phyloP scores from a whole-genome alignment of 768 basidiomycete genomes.

The Collybiopsis confluens region DNA sequence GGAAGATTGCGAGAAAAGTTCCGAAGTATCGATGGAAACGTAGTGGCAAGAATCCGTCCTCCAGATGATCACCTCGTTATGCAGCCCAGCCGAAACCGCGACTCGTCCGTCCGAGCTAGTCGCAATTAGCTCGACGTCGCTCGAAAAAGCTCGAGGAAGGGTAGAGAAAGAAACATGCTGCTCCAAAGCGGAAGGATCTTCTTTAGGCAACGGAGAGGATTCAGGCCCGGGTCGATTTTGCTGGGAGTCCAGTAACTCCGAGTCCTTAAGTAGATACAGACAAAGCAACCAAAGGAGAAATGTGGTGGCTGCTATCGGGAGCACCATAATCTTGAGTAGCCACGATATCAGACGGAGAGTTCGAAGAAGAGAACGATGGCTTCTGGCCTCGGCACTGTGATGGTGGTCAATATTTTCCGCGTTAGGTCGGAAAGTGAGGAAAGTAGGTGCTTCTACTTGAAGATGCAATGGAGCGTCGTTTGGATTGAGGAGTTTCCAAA shows the following conservation, averaged over 20 bases:
- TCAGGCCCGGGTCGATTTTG: conserved; percentile 53
- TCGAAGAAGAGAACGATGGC: conserved; percentile 22
- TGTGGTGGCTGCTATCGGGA: conserved; percentile 82
- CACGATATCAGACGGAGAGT: conserved; percentile 61
- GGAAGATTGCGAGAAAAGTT: conserved; percentile 45
- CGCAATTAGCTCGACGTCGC: conserved; percentile 80
- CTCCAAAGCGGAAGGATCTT: conserved; percentile 32
- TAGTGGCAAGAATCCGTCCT: conserved; percentile 36
- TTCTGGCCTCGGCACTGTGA: conserved; percentile 13
- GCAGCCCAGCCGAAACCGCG: conserved; percentile 68
- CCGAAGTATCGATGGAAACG: conserved; percentile 45
- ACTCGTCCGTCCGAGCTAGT: conserved; percentile 62
- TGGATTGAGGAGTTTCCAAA: conserved; percentile 81
- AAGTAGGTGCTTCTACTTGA: conserved; percentile 74
- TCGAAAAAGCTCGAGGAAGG: conserved; percentile 74
- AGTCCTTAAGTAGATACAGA: conserved; percentile 84
- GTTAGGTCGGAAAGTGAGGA: conserved; percentile 61
- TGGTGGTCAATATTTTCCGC: conserved; percentile 15
- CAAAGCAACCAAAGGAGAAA: conserved; percentile 70
- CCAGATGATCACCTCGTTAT: conserved; percentile 78
- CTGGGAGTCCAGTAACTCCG: conserved; percentile 87
- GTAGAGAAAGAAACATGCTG: conserved; percentile 55
- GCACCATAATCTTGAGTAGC: conserved; percentile 75
- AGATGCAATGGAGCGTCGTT: conserved; percentile 61
- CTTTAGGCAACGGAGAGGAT: conserved; percentile 22